A percentile compares a stretch with the other conserved stretches of the same genome.
Evolutionary conservation across 305 asterid species (phyloP).

Genomic region (Solanum hybrid): DNA sequence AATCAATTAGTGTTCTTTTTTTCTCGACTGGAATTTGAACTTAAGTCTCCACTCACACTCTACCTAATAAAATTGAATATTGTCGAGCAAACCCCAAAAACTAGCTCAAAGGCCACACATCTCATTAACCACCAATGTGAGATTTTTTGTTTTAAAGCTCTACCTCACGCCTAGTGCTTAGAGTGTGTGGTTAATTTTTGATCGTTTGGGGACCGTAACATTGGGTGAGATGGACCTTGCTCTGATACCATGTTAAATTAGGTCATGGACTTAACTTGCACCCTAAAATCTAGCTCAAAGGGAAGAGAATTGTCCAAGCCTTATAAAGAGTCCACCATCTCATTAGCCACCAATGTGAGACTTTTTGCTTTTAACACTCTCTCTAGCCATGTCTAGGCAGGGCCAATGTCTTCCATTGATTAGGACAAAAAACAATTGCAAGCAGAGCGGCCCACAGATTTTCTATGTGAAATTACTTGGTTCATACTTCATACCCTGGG

Average conservation of each 20-base stretch:
- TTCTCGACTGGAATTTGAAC: background rate
- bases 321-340: background rate
- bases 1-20: background rate
- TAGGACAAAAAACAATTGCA: background rate
- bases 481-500: background rate
- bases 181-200: background rate
- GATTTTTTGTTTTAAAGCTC: too few species aligned
- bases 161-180: too few species aligned
- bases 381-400: background rate
- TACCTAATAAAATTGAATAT: background rate
- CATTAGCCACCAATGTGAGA: background rate
- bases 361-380: background rate
- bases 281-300: background rate
- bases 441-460: background rate
- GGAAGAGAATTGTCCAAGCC: accelerated
- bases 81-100: background rate
- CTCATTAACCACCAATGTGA: too few species aligned
- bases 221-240: background rate
- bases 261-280: accelerated
- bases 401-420: background rate
- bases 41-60: background rate
- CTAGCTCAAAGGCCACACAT: background rate
- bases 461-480: background rate
- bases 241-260: background rate
- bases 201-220: background rate